Evolutionary conservation across 108 stramenopile species (phyloP).

Genomic region (Schizochytrium sp.): DNA sequence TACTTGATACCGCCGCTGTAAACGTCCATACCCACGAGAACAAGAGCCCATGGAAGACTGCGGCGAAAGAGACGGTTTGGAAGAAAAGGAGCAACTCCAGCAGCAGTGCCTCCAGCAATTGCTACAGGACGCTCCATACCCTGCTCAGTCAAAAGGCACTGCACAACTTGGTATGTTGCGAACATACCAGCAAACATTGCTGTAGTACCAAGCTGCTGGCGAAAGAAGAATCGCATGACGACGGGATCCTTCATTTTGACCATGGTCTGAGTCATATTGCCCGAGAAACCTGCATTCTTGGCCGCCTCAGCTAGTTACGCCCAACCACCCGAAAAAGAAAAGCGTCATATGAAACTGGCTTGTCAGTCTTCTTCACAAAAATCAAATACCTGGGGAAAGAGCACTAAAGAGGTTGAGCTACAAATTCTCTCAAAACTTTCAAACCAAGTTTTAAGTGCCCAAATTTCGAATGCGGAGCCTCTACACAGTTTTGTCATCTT

Average conservation of each 20-base stretch:
- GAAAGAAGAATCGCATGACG: constrained; percentile 52
- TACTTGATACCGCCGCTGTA: constrained; percentile 55
- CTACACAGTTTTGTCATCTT: no score
- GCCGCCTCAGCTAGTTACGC: background rate
- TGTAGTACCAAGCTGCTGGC: constrained; percentile 29
- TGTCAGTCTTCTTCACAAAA: background rate
- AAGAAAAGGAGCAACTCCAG: constrained; percentile 18
- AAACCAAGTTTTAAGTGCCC: no score
- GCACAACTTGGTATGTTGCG: constrained; percentile 21
- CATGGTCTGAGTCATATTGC: background rate
- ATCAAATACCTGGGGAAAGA: background rate
- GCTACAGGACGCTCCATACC: background rate
- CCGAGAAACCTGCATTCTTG: constrained; percentile 30
- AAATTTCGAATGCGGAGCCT: no score
- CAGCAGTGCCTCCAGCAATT: constrained; percentile 8
- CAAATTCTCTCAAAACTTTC: no score
- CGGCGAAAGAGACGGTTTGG: constrained; percentile 32
- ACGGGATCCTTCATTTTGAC: constrained; percentile 38
- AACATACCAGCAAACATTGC: constrained; percentile 45
- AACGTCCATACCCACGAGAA: constrained; percentile 57
- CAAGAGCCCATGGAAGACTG: constrained; percentile 46
- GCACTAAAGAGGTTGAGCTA: no score
- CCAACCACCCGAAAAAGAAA: background rate
- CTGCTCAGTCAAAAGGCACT: constrained; percentile 25
- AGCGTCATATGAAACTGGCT: background rate